phyloP scores from a whole-genome alignment of 345 rosid genomes.

The Camelina sativa region DNA sequence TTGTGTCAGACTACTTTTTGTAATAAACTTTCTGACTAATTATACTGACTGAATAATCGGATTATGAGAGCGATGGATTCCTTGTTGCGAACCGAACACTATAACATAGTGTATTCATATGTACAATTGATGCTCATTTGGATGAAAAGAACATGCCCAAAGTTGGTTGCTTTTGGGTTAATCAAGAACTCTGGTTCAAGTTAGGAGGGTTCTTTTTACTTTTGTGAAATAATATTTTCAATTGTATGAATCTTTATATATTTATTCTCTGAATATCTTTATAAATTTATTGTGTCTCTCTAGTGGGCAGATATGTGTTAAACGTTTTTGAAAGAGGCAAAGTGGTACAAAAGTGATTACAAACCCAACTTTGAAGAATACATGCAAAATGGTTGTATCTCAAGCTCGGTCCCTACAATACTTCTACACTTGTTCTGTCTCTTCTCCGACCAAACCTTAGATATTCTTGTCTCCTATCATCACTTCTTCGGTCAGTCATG shows the following conservation, averaged over 20 bases:
- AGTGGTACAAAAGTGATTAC: conserved; percentile 48
- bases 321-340: conserved; percentile 50
- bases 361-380: conserved; percentile 52
- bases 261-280: not conserved
- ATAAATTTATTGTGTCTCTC: not conserved
- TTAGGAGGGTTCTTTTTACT: not conserved
- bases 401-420: conserved; percentile 37
- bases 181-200: no score
- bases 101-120: no score
- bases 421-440: conserved; percentile 36
- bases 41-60: not conserved
- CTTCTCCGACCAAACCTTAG: no score
- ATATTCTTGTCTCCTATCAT: no score
- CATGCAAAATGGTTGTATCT: conserved; percentile 49
- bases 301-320: conserved; percentile 54
- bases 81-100: not conserved
- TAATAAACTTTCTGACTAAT: no score
- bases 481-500: no score
- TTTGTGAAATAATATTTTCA: not conserved
- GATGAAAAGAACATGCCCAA: not conserved
- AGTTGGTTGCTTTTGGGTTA: not conserved
- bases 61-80: not conserved
- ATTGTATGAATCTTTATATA: not conserved
- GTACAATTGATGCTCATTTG: no score
- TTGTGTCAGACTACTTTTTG: not conserved